Evolutionary conservation across 208 protist species (phyloP).

Genomic region (Trypanosoma rangeli): DNA sequence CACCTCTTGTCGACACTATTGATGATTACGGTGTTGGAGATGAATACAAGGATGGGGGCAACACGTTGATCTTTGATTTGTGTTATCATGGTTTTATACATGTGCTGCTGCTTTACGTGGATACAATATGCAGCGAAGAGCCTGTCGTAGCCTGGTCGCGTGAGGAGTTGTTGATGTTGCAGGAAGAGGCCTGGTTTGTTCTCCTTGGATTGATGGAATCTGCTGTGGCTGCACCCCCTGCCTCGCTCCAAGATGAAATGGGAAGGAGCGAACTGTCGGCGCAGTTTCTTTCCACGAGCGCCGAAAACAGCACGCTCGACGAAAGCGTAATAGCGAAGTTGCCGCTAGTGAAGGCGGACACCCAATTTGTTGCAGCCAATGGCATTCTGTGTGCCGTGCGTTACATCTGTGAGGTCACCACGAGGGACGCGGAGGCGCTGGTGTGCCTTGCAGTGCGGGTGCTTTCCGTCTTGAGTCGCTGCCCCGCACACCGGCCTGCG

Average conservation of each 20-base stretch:
- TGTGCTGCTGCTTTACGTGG: constrained; percentile 69
- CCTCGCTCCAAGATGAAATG: not conserved
- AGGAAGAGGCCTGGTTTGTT: constrained; percentile 68
- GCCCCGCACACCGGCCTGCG: not conserved
- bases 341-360: constrained; percentile 32
- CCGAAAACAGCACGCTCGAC: not conserved
- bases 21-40: not conserved
- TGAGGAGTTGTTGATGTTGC: constrained; percentile 66
- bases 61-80: constrained; percentile 44
- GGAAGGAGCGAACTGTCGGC: not conserved
- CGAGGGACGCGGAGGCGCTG: constrained; percentile 33
- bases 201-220: constrained; percentile 61
- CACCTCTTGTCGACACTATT: not conserved
- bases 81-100: constrained; percentile 63
- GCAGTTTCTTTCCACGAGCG: not conserved
- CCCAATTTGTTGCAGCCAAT: constrained; percentile 51
- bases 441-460: constrained; percentile 46
- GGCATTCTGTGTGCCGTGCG: constrained; percentile 51
- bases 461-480: constrained; percentile 32
- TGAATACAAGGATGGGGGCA: constrained; percentile 2
- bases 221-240: not conserved
- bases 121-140: constrained; percentile 44
- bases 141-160: constrained; percentile 63
- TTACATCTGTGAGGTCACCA: constrained; percentile 43
- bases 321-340: not conserved